phyloP scores from a whole-genome alignment of 225 moss, liverwort and hornwort genomes.

The Physcomitrium patens region DNA sequence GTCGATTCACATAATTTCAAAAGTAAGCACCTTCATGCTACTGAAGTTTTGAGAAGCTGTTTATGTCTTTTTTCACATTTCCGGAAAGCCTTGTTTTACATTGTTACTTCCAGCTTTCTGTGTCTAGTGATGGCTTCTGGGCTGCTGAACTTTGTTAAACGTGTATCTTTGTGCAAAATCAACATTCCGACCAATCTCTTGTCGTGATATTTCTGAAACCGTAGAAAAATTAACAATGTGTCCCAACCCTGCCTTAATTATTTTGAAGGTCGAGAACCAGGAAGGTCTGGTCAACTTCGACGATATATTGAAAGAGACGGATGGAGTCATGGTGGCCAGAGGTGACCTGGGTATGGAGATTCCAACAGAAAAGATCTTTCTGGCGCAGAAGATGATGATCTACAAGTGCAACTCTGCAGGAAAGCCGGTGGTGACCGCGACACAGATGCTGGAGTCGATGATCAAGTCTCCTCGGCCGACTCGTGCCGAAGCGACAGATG shows the following conservation, averaged over 20 bases:
- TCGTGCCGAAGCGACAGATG: slow-evolving; percentile 93
- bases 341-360: slow-evolving; percentile 98
- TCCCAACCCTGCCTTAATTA: neutral
- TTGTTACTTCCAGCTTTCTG: too few species aligned
- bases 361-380: slow-evolving; percentile 90
- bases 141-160: too few species aligned
- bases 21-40: slow-evolving; percentile 42
- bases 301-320: slow-evolving; percentile 76
- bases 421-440: slow-evolving; percentile 95
- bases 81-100: too few species aligned
- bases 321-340: slow-evolving; percentile 90
- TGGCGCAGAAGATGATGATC: slow-evolving; percentile 99
- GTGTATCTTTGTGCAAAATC: too few species aligned
- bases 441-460: slow-evolving; percentile 99
- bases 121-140: too few species aligned
- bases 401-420: slow-evolving; percentile 96
- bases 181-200: too few species aligned
- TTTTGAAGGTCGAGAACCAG: slow-evolving; percentile 87
- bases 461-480: slow-evolving; percentile 87
- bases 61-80: too few species aligned
- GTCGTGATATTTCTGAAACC: too few species aligned
- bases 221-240: too few species aligned
- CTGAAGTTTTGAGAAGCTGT: too few species aligned
- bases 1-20: slow-evolving; percentile 80
- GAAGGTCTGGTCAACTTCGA: slow-evolving; percentile 94